Evolutionary conservation across 2,329 filamentous ascomycete species (phyloP).

Genomic region (Colletotrichum shisoi): DNA sequence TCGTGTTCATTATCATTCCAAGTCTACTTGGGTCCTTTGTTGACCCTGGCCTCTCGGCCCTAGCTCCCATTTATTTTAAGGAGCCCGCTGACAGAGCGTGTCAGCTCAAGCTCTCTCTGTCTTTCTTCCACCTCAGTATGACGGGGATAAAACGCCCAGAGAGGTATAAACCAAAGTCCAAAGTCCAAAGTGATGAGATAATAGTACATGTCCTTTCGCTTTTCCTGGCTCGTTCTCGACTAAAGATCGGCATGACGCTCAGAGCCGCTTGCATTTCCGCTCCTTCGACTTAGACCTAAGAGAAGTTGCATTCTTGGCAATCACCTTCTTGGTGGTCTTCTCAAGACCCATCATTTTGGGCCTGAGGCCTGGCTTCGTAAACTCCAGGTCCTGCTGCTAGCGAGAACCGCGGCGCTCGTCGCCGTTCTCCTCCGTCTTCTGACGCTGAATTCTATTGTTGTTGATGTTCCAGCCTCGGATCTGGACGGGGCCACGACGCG

Average conservation of each 20-base stretch:
- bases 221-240: slow-evolving; percentile 19
- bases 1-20: slow-evolving; percentile 39
- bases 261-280: neutral
- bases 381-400: slow-evolving; percentile 26
- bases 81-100: slow-evolving; percentile 10
- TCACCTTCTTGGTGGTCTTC: slow-evolving; percentile 2
- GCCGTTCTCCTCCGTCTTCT: slow-evolving; percentile 34
- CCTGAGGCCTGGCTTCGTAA: neutral
- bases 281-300: slow-evolving; percentile 2
- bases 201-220: slow-evolving; percentile 31
- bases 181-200: slow-evolving; percentile 29
- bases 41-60: slow-evolving; percentile 23
- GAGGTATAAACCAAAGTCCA: slow-evolving; percentile 31
- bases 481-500: slow-evolving; percentile 62
- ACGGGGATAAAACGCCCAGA: slow-evolving; percentile 9
- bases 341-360: neutral
- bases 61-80: slow-evolving; percentile 11
- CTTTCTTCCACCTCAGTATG: slow-evolving; percentile 1
- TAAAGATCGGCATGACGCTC: neutral
- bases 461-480: slow-evolving; percentile 61
- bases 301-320: slow-evolving; percentile 5
- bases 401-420: slow-evolving; percentile 40
- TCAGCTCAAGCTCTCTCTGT: slow-evolving; percentile 17
- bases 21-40: slow-evolving; percentile 10
- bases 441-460: slow-evolving; percentile 37